A percentile compares a stretch with the other conserved stretches of the same genome.
Evolutionary conservation across 164 flowering plant genomes (phyloP).

Genomic region (Vitis riparia): DNA sequence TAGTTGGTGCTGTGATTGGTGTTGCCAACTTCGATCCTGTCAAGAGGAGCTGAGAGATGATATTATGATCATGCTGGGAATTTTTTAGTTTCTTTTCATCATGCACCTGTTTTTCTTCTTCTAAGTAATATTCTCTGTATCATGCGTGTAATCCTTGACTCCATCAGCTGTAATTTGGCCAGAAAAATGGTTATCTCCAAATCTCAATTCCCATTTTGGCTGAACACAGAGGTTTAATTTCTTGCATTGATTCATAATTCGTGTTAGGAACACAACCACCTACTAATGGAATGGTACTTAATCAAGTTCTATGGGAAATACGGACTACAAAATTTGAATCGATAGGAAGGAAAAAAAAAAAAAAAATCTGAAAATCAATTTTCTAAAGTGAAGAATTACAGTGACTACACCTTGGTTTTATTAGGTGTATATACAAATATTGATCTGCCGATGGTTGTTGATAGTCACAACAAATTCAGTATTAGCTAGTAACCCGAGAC

Average conservation of each 20-base stretch:
- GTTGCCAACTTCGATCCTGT: conserved; percentile 89
- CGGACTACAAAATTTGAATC: not conserved
- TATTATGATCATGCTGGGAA: not conserved
- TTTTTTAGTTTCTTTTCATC: conserved; percentile 1
- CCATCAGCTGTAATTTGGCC: conserved; percentile 6
- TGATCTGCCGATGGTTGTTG: not conserved
- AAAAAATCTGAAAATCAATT: not conserved
- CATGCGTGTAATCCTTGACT: conserved; percentile 12
- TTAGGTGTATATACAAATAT: not conserved
- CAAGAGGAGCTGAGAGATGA: conserved; percentile 46
- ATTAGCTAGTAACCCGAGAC: not conserved
- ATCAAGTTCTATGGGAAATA: too few species aligned
- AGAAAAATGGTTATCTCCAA: conserved; percentile 1
- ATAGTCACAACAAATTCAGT: not conserved
- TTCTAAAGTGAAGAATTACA: not conserved
- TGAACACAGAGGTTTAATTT: not conserved
- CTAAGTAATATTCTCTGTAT: conserved; percentile 6
- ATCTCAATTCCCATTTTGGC: conserved; percentile 6
- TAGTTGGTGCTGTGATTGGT: conserved; percentile 70
- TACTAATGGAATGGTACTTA: too few species aligned
- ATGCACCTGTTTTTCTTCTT: conserved; percentile 11
- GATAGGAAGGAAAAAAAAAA: not conserved
- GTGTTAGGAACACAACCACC: not conserved
- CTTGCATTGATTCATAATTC: not conserved
- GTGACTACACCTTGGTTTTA: too few species aligned